phyloP scores from a whole-genome alignment of 2,329 filamentous ascomycete genomes.

The Hypoxylon sp. region DNA sequence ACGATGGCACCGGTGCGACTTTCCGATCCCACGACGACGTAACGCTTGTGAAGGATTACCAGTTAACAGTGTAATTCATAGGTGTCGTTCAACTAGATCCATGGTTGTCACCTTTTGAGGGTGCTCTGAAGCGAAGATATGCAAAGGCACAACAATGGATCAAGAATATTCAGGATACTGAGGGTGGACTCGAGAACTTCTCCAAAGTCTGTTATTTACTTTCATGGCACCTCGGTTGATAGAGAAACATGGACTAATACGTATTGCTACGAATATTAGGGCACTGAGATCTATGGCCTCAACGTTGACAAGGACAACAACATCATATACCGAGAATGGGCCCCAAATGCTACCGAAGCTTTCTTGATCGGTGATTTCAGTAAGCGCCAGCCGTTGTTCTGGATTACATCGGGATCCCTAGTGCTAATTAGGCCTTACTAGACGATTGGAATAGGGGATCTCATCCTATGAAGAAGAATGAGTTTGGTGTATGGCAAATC shows the following conservation, averaged over 20 bases:
- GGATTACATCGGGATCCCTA: background rate
- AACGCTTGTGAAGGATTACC: slow-evolving; percentile 2
- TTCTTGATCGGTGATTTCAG: slow-evolving; percentile 95
- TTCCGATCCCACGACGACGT: slow-evolving; percentile 1
- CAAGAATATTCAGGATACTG: slow-evolving; percentile 78
- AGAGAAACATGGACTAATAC: no score
- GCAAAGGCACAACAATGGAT: slow-evolving; percentile 87
- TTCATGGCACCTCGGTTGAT: no score
- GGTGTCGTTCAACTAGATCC: slow-evolving; percentile 89
- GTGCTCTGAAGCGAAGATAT: slow-evolving; percentile 78
- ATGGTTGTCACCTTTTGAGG: slow-evolving; percentile 86
- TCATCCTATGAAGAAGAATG: slow-evolving; percentile 86
- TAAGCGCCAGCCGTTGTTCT: slow-evolving; percentile 54
- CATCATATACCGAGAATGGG: slow-evolving; percentile 95
- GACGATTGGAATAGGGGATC: slow-evolving; percentile 87
- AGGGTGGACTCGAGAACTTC: slow-evolving; percentile 93
- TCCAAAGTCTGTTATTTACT: slow-evolving; percentile 73
- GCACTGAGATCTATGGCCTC: slow-evolving; percentile 86
- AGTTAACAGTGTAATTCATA: slow-evolving; percentile 50
- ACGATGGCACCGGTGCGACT: slow-evolving; percentile 74
- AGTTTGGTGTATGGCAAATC: slow-evolving; percentile 88
- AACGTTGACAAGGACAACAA: slow-evolving; percentile 83
- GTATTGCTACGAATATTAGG: slow-evolving; percentile 59
- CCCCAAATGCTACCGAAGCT: slow-evolving; percentile 85
- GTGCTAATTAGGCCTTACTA: slow-evolving; percentile 51